Evolutionary conservation across 2,329 filamentous ascomycete species (phyloP).

Genomic region (Neonectria hederae): DNA sequence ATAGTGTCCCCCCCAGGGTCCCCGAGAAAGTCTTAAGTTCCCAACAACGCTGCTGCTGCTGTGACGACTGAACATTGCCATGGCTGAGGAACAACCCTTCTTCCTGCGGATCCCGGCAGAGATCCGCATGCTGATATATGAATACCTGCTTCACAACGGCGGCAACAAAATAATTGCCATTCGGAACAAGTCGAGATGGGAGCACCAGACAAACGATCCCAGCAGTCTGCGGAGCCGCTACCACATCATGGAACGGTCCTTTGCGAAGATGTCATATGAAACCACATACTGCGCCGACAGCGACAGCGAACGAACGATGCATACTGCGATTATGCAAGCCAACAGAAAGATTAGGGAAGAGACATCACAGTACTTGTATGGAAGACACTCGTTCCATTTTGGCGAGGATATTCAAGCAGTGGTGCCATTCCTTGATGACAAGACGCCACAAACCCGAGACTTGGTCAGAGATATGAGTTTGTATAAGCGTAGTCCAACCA

Average conservation of each 20-base stretch:
- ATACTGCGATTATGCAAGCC: slow-evolving; percentile 57
- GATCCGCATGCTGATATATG: slow-evolving; percentile 56
- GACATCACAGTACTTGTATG: slow-evolving; percentile 65
- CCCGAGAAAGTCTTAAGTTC: not conserved
- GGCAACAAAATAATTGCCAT: slow-evolving; percentile 52
- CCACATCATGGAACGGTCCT: slow-evolving; percentile 51
- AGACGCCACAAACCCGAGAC: slow-evolving; percentile 58
- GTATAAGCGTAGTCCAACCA: slow-evolving; percentile 64
- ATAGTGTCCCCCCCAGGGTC: not conserved
- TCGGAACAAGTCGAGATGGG: slow-evolving; percentile 47
- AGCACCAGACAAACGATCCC: slow-evolving; percentile 32
- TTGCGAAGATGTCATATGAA: slow-evolving; percentile 53
- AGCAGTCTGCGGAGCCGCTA: slow-evolving; percentile 49
- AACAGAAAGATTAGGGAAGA: slow-evolving; percentile 63
- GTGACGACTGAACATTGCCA: slow-evolving; percentile 21
- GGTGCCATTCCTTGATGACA: slow-evolving; percentile 66
- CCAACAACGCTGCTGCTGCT: not conserved
- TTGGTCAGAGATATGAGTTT: slow-evolving; percentile 61
- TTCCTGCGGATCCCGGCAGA: slow-evolving; percentile 52
- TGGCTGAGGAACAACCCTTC: slow-evolving; percentile 31
- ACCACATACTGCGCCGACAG: slow-evolving; percentile 61
- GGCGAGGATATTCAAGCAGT: slow-evolving; percentile 68
- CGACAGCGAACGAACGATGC: slow-evolving; percentile 43
- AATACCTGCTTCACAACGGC: slow-evolving; percentile 54
- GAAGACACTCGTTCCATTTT: slow-evolving; percentile 66